A percentile compares a stretch with the other conserved stretches of the same genome.
phyloP scores from a whole-genome alignment of 192 early-diverging fungal genomes.

The Backusella parvicylindrica region DNA sequence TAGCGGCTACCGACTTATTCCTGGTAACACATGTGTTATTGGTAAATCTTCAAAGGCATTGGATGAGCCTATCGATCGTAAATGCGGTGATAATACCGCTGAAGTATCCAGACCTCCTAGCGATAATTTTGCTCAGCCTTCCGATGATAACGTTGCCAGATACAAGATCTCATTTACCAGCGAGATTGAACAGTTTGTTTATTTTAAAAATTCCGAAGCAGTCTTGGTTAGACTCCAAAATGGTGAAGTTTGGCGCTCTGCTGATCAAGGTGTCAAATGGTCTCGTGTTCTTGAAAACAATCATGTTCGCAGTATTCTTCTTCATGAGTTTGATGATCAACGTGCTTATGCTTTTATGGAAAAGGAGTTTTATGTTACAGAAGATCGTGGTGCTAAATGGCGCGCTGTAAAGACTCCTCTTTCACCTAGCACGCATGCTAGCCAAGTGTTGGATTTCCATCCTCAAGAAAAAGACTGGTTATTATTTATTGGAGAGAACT shows the following conservation, averaged over 20 bases:
- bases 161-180: slow-evolving; percentile 35
- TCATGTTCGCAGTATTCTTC: slow-evolving; percentile 50
- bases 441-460: slow-evolving; percentile 83
- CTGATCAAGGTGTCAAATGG: slow-evolving; percentile 80
- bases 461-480: slow-evolving; percentile 85
- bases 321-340: slow-evolving; percentile 67
- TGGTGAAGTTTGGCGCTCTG: slow-evolving; percentile 64
- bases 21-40: slow-evolving; percentile 73
- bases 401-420: slow-evolving; percentile 45
- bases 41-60: slow-evolving; percentile 39
- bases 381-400: slow-evolving; percentile 53
- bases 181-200: slow-evolving; percentile 56
- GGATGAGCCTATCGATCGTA: slow-evolving; percentile 52
- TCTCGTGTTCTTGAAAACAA: slow-evolving; percentile 43
- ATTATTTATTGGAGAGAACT: slow-evolving; percentile 68
- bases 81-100: slow-evolving; percentile 25
- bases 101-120: slow-evolving; percentile 10
- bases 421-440: slow-evolving; percentile 59
- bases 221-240: slow-evolving; percentile 56
- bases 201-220: slow-evolving; percentile 62
- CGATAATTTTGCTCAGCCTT: slow-evolving; percentile 24
- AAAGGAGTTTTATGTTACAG: slow-evolving; percentile 47
- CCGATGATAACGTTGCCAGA: slow-evolving; percentile 21
- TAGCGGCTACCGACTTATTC: slow-evolving; percentile 79
- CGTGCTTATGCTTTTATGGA: slow-evolving; percentile 65